A percentile compares a stretch with the other conserved stretches of the same genome.
These are phyloP conservation scores for Phytopythium aichiense DNA, from an alignment of 352 stramenopile genomes.

Conservation along the genomic window DNA sequence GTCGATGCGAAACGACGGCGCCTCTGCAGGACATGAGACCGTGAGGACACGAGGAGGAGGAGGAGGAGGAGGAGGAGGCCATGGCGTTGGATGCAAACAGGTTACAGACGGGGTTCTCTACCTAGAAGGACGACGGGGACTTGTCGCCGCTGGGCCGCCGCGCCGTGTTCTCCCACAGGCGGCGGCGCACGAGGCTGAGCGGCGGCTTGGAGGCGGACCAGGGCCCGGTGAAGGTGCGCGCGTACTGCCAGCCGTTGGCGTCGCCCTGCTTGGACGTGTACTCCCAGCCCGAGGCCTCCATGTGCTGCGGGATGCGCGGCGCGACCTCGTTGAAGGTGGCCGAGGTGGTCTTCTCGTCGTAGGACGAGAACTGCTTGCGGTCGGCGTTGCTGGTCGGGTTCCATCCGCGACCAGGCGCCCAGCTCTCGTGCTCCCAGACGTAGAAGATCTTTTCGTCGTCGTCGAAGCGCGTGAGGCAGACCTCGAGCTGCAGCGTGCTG, in stretches of 20 bases:
- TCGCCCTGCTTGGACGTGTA: slow-evolving; percentile 48
- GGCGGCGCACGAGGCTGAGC: slow-evolving; percentile 58
- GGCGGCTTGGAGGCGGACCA: slow-evolving; percentile 49
- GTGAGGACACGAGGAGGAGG: neutral
- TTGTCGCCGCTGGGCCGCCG: slow-evolving; percentile 14
- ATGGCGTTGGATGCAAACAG: neutral
- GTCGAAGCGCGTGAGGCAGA: slow-evolving; percentile 34
- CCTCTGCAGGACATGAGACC: neutral
- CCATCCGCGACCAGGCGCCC: slow-evolving; percentile 44
- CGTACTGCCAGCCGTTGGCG: slow-evolving; percentile 61
- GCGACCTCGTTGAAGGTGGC: slow-evolving; percentile 40
- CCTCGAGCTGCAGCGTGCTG: slow-evolving; percentile 52
- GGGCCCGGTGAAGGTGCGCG: slow-evolving; percentile 50
- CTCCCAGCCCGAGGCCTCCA: slow-evolving; percentile 45
- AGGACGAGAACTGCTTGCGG: slow-evolving; percentile 47
- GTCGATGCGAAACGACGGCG: neutral
- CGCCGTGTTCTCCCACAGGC: slow-evolving; percentile 71
- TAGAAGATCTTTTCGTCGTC: slow-evolving; percentile 34
- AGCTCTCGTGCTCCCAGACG: slow-evolving; percentile 71
- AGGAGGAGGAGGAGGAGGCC: too few relatives aligned
- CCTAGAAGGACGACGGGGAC: slow-evolving; percentile 20
- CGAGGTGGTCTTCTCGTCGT: slow-evolving; percentile 44
- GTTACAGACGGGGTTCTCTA: neutral
- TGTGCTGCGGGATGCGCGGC: slow-evolving; percentile 28
- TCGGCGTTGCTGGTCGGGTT: slow-evolving; percentile 36